Evolutionary conservation across 768 basidiomycete genomes (phyloP).

Genomic region (Termitomyces sp.): DNA sequence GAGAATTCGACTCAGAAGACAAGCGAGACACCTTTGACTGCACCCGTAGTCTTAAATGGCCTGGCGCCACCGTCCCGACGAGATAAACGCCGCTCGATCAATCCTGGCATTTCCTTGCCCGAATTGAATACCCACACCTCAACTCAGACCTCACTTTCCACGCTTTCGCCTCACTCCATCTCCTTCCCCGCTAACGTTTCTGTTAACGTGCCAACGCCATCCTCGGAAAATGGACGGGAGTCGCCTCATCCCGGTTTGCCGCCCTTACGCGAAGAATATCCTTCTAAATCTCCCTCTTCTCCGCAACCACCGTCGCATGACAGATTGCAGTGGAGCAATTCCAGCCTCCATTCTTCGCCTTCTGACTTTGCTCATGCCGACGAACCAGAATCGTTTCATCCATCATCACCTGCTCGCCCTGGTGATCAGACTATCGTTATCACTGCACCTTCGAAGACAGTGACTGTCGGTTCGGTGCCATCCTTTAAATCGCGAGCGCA

Average conservation of each 20-base stretch:
- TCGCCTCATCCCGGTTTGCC: conserved; percentile 21
- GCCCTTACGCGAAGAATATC: conserved; percentile 26
- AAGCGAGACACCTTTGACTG: conserved; percentile 10
- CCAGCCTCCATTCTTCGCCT: conserved; percentile 18
- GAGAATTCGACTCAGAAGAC: conserved; percentile 13
- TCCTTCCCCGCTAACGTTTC: conserved; percentile 17
- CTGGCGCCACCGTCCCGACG: conserved; percentile 30
- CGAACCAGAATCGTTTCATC: conserved; percentile 13
- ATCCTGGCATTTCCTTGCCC: conserved; percentile 34
- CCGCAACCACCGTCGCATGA: conserved; percentile 26
- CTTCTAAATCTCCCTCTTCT: conserved; percentile 9
- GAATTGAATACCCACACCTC: conserved; percentile 22
- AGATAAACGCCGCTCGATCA: conserved; percentile 45
- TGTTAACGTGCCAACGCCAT: conserved; percentile 21
- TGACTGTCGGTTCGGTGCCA: conserved; percentile 21
- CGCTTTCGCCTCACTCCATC: conserved; percentile 26
- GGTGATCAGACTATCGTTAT: conserved; percentile 34
- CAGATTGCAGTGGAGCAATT: conserved; percentile 21
- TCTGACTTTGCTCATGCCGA: conserved; percentile 16
- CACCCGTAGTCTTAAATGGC: conserved; percentile 19
- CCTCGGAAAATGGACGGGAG: conserved; percentile 16
- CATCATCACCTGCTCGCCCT: conserved; percentile 32
- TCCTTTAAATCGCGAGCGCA: conserved; percentile 15
- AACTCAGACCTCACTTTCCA: conserved; percentile 18
- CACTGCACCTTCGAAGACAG: conserved; percentile 20